Evolutionary conservation across 345 rosid genomes (phyloP).

Genomic region (Corchorus olitorius): DNA sequence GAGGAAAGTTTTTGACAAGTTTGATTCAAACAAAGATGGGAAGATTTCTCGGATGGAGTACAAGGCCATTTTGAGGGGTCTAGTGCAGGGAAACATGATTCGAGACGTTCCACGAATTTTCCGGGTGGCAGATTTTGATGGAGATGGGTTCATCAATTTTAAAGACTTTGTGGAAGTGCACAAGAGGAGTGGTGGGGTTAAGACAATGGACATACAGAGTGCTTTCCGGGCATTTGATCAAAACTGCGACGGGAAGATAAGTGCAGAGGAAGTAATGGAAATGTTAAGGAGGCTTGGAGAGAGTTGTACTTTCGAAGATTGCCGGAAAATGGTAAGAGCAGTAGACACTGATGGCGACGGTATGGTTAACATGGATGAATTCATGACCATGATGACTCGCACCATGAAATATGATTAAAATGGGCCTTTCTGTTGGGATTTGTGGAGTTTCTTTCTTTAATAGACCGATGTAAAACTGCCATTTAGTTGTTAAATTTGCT

Average conservation of each 20-base stretch:
- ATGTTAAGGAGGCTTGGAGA: conserved; percentile 76
- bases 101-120: conserved; percentile 69
- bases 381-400: conserved; percentile 74
- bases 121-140: conserved; percentile 64
- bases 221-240: conserved; percentile 70
- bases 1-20: conserved; percentile 70
- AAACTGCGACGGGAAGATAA: conserved; percentile 77
- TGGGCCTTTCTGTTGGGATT: conserved; percentile 1
- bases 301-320: conserved; percentile 69
- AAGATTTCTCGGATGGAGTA: conserved; percentile 82
- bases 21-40: conserved; percentile 80
- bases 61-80: conserved; percentile 62
- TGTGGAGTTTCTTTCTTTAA: background rate
- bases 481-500: background rate
- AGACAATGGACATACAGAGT: conserved; percentile 50
- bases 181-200: conserved; percentile 61
- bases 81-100: conserved; percentile 47
- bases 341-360: conserved; percentile 80
- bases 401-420: conserved; percentile 30
- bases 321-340: conserved; percentile 77
- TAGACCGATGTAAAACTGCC: background rate
- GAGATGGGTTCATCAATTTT: conserved; percentile 87
- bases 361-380: conserved; percentile 76
- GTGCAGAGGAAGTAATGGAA: conserved; percentile 73
- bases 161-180: conserved; percentile 73